A percentile compares a stretch with the other conserved stretches of the same genome.
Conservation (phyloP, 2,329 filamentous ascomycete species). For the Trichocomaceae sp. region DNA sequence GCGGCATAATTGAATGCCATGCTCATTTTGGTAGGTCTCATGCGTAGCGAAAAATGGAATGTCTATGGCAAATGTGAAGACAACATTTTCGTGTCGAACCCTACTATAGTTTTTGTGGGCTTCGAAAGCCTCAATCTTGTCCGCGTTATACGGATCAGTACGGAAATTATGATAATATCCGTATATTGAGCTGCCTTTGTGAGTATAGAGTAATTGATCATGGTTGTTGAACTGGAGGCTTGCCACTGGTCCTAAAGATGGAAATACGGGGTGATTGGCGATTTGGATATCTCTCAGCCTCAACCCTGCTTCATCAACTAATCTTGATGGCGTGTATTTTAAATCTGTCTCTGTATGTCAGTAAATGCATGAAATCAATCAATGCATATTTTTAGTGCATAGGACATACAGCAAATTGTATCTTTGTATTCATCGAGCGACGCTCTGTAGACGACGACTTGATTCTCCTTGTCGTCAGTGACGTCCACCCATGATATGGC, state of each 20-base stretch:
- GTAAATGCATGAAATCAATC: not conserved
- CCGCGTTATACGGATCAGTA: not conserved
- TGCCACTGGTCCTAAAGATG: constrained; percentile 18
- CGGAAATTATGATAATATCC: constrained; percentile 26
- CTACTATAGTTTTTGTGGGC: constrained; percentile 5
- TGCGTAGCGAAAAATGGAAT: constrained; percentile 38
- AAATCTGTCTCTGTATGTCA: not conserved
- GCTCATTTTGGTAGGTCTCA: constrained; percentile 14
- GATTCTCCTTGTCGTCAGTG: constrained; percentile 17
- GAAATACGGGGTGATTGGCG: not conserved
- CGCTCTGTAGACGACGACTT: constrained; percentile 27
- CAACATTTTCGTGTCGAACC: not conserved
- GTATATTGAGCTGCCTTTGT: constrained; percentile 29
- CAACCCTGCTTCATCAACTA: constrained; percentile 4
- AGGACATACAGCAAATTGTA: not conserved
- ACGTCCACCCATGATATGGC: constrained; percentile 34
- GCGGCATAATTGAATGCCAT: constrained; percentile 22
- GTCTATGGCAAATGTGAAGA: constrained; percentile 31
- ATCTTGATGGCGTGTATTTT: not conserved
- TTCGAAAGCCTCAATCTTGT: not conserved
- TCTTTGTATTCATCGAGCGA: constrained; percentile 8
- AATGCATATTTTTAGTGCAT: not conserved
- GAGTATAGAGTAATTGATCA: constrained; percentile 32
- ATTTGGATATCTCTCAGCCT: not conserved
- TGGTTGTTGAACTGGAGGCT: constrained; percentile 33